Conservation (phyloP, 2,329 filamentous ascomycete species). For the Beauveria sp. region DNA sequence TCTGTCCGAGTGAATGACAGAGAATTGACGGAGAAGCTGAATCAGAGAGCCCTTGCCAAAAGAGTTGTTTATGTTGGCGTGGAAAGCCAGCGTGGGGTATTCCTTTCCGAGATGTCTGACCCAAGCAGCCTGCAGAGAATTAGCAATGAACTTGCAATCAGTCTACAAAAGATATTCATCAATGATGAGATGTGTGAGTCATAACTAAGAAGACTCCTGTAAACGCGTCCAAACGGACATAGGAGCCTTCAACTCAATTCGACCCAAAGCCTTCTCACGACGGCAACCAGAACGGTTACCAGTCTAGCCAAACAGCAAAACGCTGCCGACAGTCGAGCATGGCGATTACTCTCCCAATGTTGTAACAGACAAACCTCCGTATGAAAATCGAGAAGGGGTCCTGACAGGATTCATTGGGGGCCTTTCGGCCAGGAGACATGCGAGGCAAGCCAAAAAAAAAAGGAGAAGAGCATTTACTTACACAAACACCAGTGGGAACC, state of each 20-base stretch:
- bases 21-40: conserved; percentile 86
- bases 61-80: conserved; percentile 88
- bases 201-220: conserved; percentile 86
- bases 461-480: conserved; percentile 52
- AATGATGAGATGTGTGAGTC: conserved; percentile 62
- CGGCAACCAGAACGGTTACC: conserved; percentile 79
- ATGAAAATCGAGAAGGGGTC: conserved; percentile 62
- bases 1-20: conserved; percentile 75
- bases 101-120: conserved; percentile 82
- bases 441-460: conserved; percentile 12
- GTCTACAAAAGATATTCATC: background rate
- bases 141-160: conserved; percentile 19
- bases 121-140: conserved; percentile 69
- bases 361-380: conserved; percentile 96
- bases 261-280: conserved; percentile 75
- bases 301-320: conserved; percentile 50
- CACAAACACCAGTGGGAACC: conserved; percentile 84
- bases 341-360: conserved; percentile 86
- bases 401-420: conserved; percentile 72
- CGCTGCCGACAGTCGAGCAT: conserved; percentile 29
- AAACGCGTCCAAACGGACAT: conserved; percentile 52
- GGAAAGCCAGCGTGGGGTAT: conserved; percentile 89
- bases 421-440: conserved; percentile 20
- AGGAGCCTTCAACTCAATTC: conserved; percentile 92
- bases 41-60: conserved; percentile 96